Percentiles rank a stretch among this genome's conserved stretches.
phyloP scores from a whole-genome alignment of 2,329 filamentous ascomycete species.

The Scedosporium apiospermum region DNA sequence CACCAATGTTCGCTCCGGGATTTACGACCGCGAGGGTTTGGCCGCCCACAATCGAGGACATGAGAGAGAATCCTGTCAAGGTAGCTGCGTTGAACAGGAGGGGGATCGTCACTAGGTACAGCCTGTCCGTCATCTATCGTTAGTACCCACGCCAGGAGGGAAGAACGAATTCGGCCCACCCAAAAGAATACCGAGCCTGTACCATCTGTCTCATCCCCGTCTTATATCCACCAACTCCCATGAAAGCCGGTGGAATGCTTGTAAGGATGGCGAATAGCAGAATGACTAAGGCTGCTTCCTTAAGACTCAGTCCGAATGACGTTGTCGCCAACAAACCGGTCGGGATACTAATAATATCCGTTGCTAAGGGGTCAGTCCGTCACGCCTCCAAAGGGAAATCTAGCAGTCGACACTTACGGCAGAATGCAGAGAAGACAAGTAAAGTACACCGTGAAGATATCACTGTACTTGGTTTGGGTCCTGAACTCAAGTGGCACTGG shows the following conservation, averaged over 20 bases:
- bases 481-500: conserved; percentile 46
- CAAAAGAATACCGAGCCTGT: conserved; percentile 52
- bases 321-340: conserved; percentile 50
- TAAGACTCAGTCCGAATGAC: conserved; percentile 41
- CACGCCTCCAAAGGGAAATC: not conserved
- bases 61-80: conserved; percentile 46
- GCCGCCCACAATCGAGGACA: conserved; percentile 47
- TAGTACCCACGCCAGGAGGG: not conserved
- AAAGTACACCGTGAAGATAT: conserved; percentile 53
- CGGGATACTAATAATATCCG: conserved; percentile 30
- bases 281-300: conserved; percentile 46
- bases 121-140: conserved; percentile 14
- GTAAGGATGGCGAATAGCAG: conserved; percentile 48
- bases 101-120: conserved; percentile 41
- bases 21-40: conserved; percentile 40
- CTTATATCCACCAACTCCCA: conserved; percentile 43
- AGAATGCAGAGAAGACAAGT: conserved; percentile 46
- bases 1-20: conserved; percentile 30
- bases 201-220: conserved; percentile 52
- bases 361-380: not conserved
- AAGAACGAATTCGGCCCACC: conserved; percentile 21
- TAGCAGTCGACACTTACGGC: conserved; percentile 33
- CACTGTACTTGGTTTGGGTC: conserved; percentile 41
- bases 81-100: conserved; percentile 47
- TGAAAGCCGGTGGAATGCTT: conserved; percentile 43